Base-by-base conservation (phyloP, 164 flowering plant species). In the Cinnamomum micranthum region DNA sequence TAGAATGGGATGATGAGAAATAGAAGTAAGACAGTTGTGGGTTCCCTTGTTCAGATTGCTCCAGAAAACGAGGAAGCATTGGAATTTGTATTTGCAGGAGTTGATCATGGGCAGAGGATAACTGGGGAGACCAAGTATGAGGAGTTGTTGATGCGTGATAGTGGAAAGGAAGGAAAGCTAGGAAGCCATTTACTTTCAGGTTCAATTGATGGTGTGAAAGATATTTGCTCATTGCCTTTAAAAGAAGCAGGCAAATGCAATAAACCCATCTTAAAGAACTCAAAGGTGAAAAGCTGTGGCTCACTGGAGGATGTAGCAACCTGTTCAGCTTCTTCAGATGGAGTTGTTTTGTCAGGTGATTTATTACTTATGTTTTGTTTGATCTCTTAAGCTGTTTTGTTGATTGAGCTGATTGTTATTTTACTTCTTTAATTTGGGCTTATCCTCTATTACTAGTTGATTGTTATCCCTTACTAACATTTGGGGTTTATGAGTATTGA, bases 261-360 rank as follows among this genome's bases (percentile, higher is more conserved):
- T 12, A 35, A 24, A 47, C 35, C 75, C 47, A 50, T 41, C n/a
- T 73, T 31, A n/a, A 47, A 73, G 23, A 12, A 73, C 33, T 35
- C 15, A 15, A 50, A 65, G 14, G 75, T 24, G 75, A 64, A 22
- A 33, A 27, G 31, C 6, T 31, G 71, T 41, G 41, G 59, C 14
- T 23, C 31, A 19, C 25, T 6, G 47, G 59, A 47, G 10, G 10
- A 10, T 27, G 66, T 2, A 6, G 22, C 70, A 1, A 3, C 41
- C 27, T 25, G 50, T 58, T 41, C 35, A 24, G 64, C 64, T 15
- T 50, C 75, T 24, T 47, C 35, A 4, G 33, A 73, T 35, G 50
- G 58, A 50, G 33, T 31, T 65, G 62, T 11, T 10, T 50, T 69
- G 27, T 71, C 74, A 64, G 78, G 78, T 76, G 70, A 66, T 22